phyloP scores from a whole-genome alignment of 2,329 filamentous ascomycete genomes.

The Leptographium flavum region DNA sequence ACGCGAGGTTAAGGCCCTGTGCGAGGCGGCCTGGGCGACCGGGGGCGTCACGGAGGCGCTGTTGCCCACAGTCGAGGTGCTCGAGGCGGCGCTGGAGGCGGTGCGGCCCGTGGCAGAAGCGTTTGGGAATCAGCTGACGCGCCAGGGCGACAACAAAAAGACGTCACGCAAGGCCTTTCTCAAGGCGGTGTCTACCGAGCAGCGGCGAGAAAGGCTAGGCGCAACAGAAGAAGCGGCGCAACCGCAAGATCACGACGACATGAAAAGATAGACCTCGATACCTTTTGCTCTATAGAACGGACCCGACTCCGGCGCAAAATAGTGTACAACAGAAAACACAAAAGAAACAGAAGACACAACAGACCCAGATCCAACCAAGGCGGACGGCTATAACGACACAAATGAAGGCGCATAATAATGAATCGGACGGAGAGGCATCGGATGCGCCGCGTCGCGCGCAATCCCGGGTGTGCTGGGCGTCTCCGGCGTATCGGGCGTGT shows the following conservation, averaged over 20 bases:
- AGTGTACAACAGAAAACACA: neutral
- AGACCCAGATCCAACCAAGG: neutral
- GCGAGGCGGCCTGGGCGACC: conserved; percentile 23
- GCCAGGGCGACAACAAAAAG: conserved; percentile 3
- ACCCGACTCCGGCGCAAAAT: neutral
- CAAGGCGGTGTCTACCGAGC: neutral
- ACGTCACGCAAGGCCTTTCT: conserved; percentile 2
- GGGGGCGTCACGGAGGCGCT: conserved; percentile 10
- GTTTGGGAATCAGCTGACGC: conserved; percentile 5
- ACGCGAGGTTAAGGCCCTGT: conserved; percentile 19
- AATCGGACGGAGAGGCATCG: neutral
- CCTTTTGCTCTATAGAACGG: neutral
- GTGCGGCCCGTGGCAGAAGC: conserved; percentile 6
- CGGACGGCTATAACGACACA: neutral
- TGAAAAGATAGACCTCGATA: neutral
- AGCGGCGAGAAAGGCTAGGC: neutral
- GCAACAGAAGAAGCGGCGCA: neutral
- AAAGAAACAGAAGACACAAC: neutral
- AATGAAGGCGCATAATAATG: neutral
- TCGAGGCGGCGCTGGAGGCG: conserved; percentile 15
- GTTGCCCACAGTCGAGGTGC: conserved; percentile 16
- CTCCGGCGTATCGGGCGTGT: too few species aligned
- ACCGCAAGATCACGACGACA: neutral
- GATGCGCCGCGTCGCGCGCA: too few species aligned
- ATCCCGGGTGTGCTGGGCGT: too few species aligned